A percentile compares a stretch with the other conserved stretches of the same genome.
Conservation (phyloP, 768 basidiomycete genomes). For the Boletus insuetus region DNA sequence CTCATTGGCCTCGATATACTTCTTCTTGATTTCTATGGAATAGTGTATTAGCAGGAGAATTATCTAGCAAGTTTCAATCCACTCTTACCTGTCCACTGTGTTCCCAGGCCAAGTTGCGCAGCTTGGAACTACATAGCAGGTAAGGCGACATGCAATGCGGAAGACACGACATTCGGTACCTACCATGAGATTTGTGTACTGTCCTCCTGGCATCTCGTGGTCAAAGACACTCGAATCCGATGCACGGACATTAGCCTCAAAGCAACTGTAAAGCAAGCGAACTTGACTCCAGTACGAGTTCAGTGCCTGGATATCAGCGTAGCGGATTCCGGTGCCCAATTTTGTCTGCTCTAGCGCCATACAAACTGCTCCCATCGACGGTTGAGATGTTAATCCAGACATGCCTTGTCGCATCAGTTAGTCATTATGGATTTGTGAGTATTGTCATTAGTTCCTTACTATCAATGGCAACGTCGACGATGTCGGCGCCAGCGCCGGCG, state of each 20-base stretch:
- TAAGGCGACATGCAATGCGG: slow-evolving; percentile 19
- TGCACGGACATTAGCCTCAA: slow-evolving; percentile 96
- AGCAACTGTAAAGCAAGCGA: slow-evolving; percentile 91
- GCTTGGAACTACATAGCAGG: slow-evolving; percentile 83
- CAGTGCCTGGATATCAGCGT: slow-evolving; percentile 94
- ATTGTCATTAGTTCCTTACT: slow-evolving; percentile 51
- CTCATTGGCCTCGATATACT: slow-evolving; percentile 97
- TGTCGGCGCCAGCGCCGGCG: slow-evolving; percentile 96
- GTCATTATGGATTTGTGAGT: neutral
- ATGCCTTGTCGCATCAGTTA: slow-evolving; percentile 59
- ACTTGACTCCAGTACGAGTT: slow-evolving; percentile 99
- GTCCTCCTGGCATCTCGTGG: slow-evolving; percentile 99
- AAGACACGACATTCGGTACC: slow-evolving; percentile 22
- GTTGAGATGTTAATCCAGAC: slow-evolving; percentile 97
- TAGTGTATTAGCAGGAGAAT: slow-evolving; percentile 4
- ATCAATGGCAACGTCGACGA: slow-evolving; percentile 98
- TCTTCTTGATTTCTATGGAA: slow-evolving; percentile 85
- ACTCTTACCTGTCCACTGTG: slow-evolving; percentile 82
- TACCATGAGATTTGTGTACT: slow-evolving; percentile 93
- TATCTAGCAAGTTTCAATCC: slow-evolving; percentile 5
- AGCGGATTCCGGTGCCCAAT: slow-evolving; percentile 93
- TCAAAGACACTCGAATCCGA: slow-evolving; percentile 98
- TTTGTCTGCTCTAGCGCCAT: slow-evolving; percentile 92
- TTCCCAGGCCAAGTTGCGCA: slow-evolving; percentile 92
- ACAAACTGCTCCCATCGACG: slow-evolving; percentile 97